These are phyloP conservation scores for Termitomyces sp. DNA, from an alignment of 768 basidiomycete species.

Conservation along the genomic window DNA sequence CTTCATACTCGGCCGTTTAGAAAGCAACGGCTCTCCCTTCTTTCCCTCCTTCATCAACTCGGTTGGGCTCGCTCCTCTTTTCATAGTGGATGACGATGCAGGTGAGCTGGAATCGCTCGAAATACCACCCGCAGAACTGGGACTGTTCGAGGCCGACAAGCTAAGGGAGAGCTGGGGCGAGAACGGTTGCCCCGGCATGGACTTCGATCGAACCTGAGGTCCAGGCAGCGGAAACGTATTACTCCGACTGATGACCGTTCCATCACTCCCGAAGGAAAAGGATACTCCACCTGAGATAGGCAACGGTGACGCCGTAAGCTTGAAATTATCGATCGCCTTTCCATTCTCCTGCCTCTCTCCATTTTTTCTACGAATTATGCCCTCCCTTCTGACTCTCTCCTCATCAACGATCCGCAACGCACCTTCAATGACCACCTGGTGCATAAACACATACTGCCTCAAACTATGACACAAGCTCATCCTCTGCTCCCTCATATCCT, in stretches of 20 bases:
- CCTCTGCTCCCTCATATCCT: constrained; percentile 93
- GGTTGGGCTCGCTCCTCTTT: constrained; percentile 70
- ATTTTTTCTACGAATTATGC: constrained; percentile 14
- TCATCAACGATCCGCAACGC: constrained; percentile 76
- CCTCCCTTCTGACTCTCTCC: constrained; percentile 25
- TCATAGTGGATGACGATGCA: constrained; percentile 42
- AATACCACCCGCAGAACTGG: constrained; percentile 1
- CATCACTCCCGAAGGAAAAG: not conserved
- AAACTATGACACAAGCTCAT: constrained; percentile 97
- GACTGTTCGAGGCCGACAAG: constrained; percentile 2
- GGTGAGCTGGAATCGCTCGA: constrained; percentile 22
- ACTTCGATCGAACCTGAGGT: not conserved
- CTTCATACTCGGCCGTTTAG: constrained; percentile 70
- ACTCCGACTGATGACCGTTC: not conserved
- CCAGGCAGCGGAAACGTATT: constrained; percentile 1
- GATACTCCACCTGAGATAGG: not conserved
- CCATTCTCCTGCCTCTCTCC: constrained; percentile 12
- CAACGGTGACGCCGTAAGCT: no score
- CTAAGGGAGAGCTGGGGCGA: not conserved
- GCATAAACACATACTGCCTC: constrained; percentile 92
- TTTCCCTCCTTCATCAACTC: constrained; percentile 62
- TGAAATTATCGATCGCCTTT: not conserved
- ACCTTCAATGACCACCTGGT: constrained; percentile 82
- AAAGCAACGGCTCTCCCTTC: constrained; percentile 50
- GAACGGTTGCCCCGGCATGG: constrained; percentile 2